Conservation (phyloP, 2,329 filamentous ascomycete species). For the Pseudocercospora ulei region DNA sequence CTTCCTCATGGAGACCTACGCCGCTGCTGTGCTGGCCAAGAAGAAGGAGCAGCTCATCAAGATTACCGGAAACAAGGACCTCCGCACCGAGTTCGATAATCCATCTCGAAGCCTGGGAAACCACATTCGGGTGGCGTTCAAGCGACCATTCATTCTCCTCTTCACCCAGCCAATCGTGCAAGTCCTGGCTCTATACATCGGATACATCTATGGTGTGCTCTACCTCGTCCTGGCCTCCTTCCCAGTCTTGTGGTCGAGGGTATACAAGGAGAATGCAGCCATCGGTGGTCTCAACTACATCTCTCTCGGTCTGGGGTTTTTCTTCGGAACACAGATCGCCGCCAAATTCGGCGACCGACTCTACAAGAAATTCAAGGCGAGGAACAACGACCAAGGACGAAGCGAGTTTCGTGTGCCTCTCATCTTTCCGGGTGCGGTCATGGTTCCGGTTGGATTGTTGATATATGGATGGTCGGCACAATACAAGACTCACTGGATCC, state of each 20-base stretch:
- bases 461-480: constrained; percentile 53
- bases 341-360: constrained; percentile 34
- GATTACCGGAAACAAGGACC: constrained; percentile 51
- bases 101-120: constrained; percentile 31
- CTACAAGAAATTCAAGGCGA: constrained; percentile 34
- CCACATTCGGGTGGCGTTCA: constrained; percentile 31
- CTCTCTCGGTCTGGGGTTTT: constrained; percentile 53
- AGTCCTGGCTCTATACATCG: constrained; percentile 34
- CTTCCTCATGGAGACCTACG: constrained; percentile 57
- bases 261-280: constrained; percentile 25
- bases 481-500: constrained; percentile 48
- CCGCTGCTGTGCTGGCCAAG: constrained; percentile 50
- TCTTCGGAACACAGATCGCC: constrained; percentile 42
- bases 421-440: constrained; percentile 47
- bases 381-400: constrained; percentile 34
- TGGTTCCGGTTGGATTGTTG: constrained; percentile 49
- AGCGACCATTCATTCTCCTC: constrained; percentile 33
- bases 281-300: constrained; percentile 37
- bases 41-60: constrained; percentile 51
- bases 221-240: constrained; percentile 35
- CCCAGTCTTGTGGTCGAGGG: constrained; percentile 29
- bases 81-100: constrained; percentile 45
- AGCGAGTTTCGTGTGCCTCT: constrained; percentile 43
- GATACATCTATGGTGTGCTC: constrained; percentile 36
- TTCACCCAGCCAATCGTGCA: constrained; percentile 35